Percentiles rank a stretch among this genome's conserved stretches.
Conservation (phyloP, 768 basidiomycete genomes). For the Tephrocybe sp. region DNA sequence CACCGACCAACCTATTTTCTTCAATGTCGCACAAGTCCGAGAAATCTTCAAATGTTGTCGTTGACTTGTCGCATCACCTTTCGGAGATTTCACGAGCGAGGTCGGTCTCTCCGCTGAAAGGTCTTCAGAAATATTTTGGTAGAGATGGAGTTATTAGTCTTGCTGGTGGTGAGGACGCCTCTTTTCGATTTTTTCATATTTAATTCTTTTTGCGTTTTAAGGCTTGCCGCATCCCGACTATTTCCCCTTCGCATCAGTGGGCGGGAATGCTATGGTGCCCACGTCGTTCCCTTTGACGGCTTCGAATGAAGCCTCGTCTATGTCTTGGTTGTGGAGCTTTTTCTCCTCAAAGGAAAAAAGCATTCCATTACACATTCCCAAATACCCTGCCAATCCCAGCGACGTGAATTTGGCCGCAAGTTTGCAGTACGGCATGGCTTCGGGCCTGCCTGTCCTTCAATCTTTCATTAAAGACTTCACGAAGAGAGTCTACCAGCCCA, state of each 20-base stretch:
- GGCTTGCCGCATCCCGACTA: constrained; percentile 67
- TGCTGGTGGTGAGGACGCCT: constrained; percentile 59
- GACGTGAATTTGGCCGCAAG: constrained; percentile 61
- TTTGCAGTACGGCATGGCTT: constrained; percentile 64
- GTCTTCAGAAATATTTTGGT: constrained; percentile 57
- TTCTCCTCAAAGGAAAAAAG: constrained; percentile 48
- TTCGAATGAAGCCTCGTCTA: constrained; percentile 25
- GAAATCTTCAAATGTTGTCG: constrained; percentile 43
- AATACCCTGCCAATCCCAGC: constrained; percentile 46
- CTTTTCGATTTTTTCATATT: neutral
- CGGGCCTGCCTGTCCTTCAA: constrained; percentile 59
- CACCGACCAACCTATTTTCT: neutral
- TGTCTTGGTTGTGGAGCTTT: constrained; percentile 63
- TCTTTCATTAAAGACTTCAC: constrained; percentile 60
- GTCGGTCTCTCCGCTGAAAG: constrained; percentile 52
- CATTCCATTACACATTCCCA: constrained; percentile 54
- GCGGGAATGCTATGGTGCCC: constrained; percentile 49
- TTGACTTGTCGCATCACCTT: constrained; percentile 51
- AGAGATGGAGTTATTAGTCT: constrained; percentile 56
- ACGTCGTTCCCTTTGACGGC: constrained; percentile 47
- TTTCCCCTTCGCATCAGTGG: constrained; percentile 68
- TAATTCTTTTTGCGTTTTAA: constrained; percentile 20
- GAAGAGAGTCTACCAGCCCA: constrained; percentile 53
- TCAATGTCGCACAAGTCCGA: constrained; percentile 21
- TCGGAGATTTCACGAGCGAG: constrained; percentile 8